Evolutionary conservation across 805 yeast species (phyloP).

Genomic region (Kodamaea sagamina): DNA sequence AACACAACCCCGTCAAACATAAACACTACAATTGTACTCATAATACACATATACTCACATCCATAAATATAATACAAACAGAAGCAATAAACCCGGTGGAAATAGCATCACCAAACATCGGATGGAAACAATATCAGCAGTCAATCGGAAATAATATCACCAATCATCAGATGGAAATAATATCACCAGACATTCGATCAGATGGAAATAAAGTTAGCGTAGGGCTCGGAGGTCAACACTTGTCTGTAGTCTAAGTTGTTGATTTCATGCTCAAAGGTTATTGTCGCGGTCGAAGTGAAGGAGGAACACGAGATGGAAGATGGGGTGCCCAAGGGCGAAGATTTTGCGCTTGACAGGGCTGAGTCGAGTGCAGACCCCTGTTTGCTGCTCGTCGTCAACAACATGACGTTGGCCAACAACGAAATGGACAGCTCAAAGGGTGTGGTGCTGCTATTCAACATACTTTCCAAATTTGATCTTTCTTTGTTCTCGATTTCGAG

Average conservation of each 20-base stretch:
- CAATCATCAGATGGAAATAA: neutral
- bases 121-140: too few relatives aligned
- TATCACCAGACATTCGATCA: neutral
- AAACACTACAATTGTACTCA: too few relatives aligned
- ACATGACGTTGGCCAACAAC: conserved; percentile 24
- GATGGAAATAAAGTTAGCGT: conserved; percentile 2
- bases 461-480: conserved; percentile 14
- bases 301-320: conserved; percentile 1
- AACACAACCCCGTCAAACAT: too few relatives aligned
- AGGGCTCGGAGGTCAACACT: conserved; percentile 8
- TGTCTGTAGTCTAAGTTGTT: conserved; percentile 12
- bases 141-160: too few relatives aligned
- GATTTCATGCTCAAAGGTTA: conserved; percentile 8
- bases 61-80: too few relatives aligned
- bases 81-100: too few relatives aligned
- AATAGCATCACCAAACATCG: too few relatives aligned
- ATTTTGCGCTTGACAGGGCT: neutral
- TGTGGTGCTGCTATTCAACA: conserved; percentile 13
- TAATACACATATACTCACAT: too few relatives aligned
- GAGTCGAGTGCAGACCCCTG: neutral
- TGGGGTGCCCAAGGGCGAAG: conserved; percentile 1
- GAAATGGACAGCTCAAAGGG: conserved; percentile 16
- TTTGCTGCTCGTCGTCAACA: conserved; percentile 15
- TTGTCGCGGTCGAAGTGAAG: neutral
- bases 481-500: conserved; percentile 24